phyloP scores from a whole-genome alignment of 345 rosid genomes.

The Gossypium herbaceum region DNA sequence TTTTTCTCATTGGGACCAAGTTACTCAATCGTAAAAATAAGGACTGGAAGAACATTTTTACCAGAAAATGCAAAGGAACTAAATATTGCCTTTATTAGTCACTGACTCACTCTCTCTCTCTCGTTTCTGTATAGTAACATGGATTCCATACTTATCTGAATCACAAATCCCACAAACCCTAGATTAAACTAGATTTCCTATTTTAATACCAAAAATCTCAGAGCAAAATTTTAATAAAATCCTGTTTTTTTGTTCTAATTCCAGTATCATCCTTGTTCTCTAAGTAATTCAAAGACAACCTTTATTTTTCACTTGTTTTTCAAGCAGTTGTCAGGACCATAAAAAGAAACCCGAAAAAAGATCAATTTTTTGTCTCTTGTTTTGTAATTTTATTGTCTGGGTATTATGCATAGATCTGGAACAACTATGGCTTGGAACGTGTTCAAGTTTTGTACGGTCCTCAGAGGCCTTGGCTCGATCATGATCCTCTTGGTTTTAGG shows the following conservation, averaged over 20 bases:
- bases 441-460: constrained; percentile 88
- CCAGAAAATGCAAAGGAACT: too few species aligned
- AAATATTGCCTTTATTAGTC: too few species aligned
- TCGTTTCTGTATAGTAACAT: not conserved
- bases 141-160: constrained; percentile 29
- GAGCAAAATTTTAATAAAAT: not conserved
- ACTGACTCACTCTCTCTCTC: not conserved
- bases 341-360: not conserved
- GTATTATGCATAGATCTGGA: constrained; percentile 91
- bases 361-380: not conserved
- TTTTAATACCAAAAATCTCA: not conserved
- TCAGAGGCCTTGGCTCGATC: constrained; percentile 93
- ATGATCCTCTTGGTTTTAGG: constrained; percentile 95
- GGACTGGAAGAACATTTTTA: too few species aligned
- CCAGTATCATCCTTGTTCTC: not conserved
- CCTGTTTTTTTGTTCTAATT: not conserved
- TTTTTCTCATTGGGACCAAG: too few species aligned
- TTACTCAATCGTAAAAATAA: too few species aligned
- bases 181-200: not conserved
- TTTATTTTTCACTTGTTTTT: not conserved
- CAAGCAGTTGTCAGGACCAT: not conserved
- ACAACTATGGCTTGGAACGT: constrained; percentile 98
- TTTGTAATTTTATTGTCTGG: constrained; percentile 15
- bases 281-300: not conserved
- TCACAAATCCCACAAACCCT: constrained; percentile 32